Conservation (phyloP, 805 yeast species). For the Schizosaccharomyces lindneri region DNA sequence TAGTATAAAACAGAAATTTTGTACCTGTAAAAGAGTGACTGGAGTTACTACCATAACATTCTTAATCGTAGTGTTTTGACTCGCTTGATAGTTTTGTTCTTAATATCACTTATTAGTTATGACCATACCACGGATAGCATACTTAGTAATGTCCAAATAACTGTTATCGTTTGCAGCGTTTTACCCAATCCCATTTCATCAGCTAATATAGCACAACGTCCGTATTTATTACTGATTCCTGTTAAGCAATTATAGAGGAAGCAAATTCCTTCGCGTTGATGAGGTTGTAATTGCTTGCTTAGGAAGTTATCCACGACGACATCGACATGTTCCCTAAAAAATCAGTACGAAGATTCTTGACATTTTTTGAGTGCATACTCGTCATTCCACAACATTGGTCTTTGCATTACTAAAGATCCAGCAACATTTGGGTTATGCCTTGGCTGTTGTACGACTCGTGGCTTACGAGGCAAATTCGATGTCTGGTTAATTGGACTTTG, state of each 20-base stretch:
- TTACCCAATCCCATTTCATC: slow-evolving; percentile 96
- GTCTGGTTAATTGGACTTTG: not conserved
- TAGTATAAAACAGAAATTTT: not conserved
- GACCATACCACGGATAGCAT: slow-evolving; percentile 19
- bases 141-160: slow-evolving; percentile 60
- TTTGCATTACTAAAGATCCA: not conserved
- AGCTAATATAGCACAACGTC: slow-evolving; percentile 60
- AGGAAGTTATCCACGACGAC: slow-evolving; percentile 18
- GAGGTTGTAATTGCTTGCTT: slow-evolving; percentile 32
- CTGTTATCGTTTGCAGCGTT: slow-evolving; percentile 60
- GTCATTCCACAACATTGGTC: not conserved
- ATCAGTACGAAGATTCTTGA: not conserved
- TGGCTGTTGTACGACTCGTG: not conserved
- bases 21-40: slow-evolving; percentile 37
- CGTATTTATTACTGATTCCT: slow-evolving; percentile 31
- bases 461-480: not conserved
- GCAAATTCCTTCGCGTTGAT: slow-evolving; percentile 62
- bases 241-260: slow-evolving; percentile 65
- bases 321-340: slow-evolving; percentile 6
- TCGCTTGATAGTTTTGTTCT: slow-evolving; percentile 12
- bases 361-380: not conserved
- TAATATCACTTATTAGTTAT: not conserved
- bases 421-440: not conserved
- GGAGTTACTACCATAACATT: slow-evolving; percentile 73
- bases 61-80: slow-evolving; percentile 17